Evolutionary conservation across 305 asterid species (phyloP), one percentile per base, ranked within the genome.

Genomic region (Euphrasia arctica): DNA sequence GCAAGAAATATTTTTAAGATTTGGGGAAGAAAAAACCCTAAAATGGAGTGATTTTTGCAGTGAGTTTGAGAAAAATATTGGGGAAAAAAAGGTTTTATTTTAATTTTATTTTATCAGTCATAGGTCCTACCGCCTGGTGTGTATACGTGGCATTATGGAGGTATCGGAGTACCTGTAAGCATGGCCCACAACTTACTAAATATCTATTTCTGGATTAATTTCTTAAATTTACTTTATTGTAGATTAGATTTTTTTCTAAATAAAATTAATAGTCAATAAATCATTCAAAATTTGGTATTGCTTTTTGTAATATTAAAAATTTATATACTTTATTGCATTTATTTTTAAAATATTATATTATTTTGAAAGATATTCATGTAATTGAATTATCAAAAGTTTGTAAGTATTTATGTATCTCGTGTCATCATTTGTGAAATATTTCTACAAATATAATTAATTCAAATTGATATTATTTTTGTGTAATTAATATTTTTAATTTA

Each of bases 21-120:
- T 59, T 6, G 58, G 67, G 55, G 73, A 22, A 36, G 61, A 68
- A 66, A 74, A 45, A 31, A 2, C 75, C 76, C 76, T 66, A 71
- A 63, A 71, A 36, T 68, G 67, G 64, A 72, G 80, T 34, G 66
- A 71, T 65, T 74, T 74, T 48, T 64, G 51, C 70, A 61, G 75
- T 45, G 77, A 55, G 52, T 5, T 52, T 32, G 29, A 41, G 29
- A 34, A 3, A 55, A 42, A 79, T 28, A 36, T 36, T 36, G 9
- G 67, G 68, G 66, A 74, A 68, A 31, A 18, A 13, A 60, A 39
- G 14, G 64, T 31, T 63, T 66, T 58, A 39, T 54, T 54, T 28
- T 54, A 9, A 27, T 5, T 57, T 25, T 54, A 9, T 57, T 45
- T 50, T 72, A n/a, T 32, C 25, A 39, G 43, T 39, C 43, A 8